phyloP scores from a whole-genome alignment of 2,329 filamentous ascomycete genomes.

The Cryphonectria japonica region DNA sequence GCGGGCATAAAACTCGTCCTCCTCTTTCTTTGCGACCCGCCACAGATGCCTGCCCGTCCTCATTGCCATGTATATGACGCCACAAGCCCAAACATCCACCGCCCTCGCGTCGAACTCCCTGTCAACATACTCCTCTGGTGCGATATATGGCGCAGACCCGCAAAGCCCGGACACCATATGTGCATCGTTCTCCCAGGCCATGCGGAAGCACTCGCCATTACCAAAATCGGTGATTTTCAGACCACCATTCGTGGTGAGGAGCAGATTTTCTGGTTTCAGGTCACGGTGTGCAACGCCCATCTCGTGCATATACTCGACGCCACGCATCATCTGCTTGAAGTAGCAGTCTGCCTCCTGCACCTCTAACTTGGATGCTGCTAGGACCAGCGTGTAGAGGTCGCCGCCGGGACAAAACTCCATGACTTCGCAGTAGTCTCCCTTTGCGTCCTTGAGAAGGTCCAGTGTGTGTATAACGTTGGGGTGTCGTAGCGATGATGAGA shows the following conservation, averaged over 20 bases:
- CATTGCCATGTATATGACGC: constrained; percentile 99
- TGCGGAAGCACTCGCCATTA: constrained; percentile 98
- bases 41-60: constrained; percentile 92
- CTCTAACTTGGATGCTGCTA: constrained; percentile 89
- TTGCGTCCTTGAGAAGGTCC: constrained; percentile 91
- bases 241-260: constrained; percentile 87
- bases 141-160: constrained; percentile 95
- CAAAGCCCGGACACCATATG: constrained; percentile 98
- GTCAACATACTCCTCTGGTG: constrained; percentile 93
- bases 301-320: constrained; percentile 98
- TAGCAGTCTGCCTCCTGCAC: constrained; percentile 94
- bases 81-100: constrained; percentile 98
- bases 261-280: constrained; percentile 93
- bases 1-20: constrained; percentile 95
- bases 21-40: constrained; percentile 95
- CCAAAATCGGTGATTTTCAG: constrained; percentile 99
- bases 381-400: constrained; percentile 90
- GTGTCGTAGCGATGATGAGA: constrained; percentile 93
- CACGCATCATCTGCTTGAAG: constrained; percentile 99
- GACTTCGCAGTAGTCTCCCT: constrained; percentile 97
- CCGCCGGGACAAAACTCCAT: constrained; percentile 99
- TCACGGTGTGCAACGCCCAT: constrained; percentile 99
- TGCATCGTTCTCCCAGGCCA: constrained; percentile 98
- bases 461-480: constrained; percentile 98
- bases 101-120: constrained; percentile 96